Base-by-base conservation (phyloP, 192 early-diverging fungal species). In the Coemansia sp. region DNA sequence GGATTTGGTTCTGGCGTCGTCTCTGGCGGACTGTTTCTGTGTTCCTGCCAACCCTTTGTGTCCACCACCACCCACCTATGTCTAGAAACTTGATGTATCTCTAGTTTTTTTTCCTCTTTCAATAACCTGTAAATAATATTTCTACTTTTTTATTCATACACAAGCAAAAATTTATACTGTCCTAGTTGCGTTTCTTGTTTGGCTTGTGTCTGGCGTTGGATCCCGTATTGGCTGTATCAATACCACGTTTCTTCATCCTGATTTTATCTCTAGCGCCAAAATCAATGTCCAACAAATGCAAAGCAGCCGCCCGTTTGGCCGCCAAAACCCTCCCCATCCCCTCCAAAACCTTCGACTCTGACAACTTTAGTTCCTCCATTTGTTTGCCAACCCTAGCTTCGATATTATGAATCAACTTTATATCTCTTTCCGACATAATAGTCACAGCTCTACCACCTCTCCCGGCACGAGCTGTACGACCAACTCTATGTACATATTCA, bases 401-500 rank as follows among this genome's bases (percentile, higher is more conserved):
- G 54, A 99, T 96, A 62, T 93, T 93, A 28, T 93, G 89, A 11
- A 99, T 67, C 42, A 98, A 75, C 63, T 92, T 82, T 48, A 98
- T 87, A 70, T 99, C 93, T 18, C 86, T 83, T 76, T 95, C 93
- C 0, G 91, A 81, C 34, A 96, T 89, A 32, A 99, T 86, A 0
- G 95, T 92, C 22, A 99, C 61, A 5, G 97, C 89, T 42, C 89
- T 77, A 75, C 97, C 97, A 29, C 91, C 94, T 32, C 93, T 73
- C 11, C 98, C 96, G 1, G 98, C 98, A 82, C 98, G 88, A 16
- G 97, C 97, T 6, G 97, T 98, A 81, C 97, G 91, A 56, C 98
- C 98, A 5, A 99, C 95, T 32, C 98, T 86, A 74, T 99, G 98
- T 61, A 99, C 93, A 63, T 99, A 99, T 72, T 96, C 96, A 45